Evolutionary conservation across 2,329 filamentous ascomycete genomes (phyloP), one percentile per base, ranked within the genome.

Genomic region (Neoscytalidium dimidiatum): DNA sequence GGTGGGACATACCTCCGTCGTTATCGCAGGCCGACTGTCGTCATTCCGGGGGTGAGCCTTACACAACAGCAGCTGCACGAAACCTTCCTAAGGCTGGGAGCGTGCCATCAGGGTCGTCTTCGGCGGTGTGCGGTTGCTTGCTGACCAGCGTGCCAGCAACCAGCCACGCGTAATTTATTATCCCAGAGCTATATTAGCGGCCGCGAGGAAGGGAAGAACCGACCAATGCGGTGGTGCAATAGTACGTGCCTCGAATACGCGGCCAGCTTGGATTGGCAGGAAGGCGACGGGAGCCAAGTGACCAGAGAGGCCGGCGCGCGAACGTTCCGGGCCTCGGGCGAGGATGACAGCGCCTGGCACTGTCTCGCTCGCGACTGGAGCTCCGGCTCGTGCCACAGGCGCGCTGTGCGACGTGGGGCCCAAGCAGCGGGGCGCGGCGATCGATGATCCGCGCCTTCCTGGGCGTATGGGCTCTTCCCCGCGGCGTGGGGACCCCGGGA

Each of bases 391-490:
- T 46, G 56, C 53, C 35, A 58, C 38, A 13, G 53, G n/a, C 35
- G 53, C 35, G 21, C 38, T 46, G 56, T 46, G 56, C 56, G 11
- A 46, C 56, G 0, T 5, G 28, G 26, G 56, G 26, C 38, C 56
- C 41, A 14, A 6, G 56, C 56, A 28, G 41, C 41, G 56, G 56
- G 56, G 56, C 21, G 46, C 8, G 35, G 41, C 41, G 38, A 58
- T 60, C 56, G 56, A 44, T 46, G 56, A 60, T 60, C 38, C 17
- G 41, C 56, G 56, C 53, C 35, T 58, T 44, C 35, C 53, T 41
- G 9, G 53, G 17, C n/a, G n/a, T n/a, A n/a, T n/a, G n/a, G 7
- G 28, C 48, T 17, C 29, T 19, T 8, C 49, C 49, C 29, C 49
- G 14, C 49, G 49, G 49, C 49, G 28, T 33, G 49, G 49, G 14